These are phyloP conservation scores for Solanum microdontum DNA, from an alignment of 257 asterid species.

Conservation along the genomic window DNA sequence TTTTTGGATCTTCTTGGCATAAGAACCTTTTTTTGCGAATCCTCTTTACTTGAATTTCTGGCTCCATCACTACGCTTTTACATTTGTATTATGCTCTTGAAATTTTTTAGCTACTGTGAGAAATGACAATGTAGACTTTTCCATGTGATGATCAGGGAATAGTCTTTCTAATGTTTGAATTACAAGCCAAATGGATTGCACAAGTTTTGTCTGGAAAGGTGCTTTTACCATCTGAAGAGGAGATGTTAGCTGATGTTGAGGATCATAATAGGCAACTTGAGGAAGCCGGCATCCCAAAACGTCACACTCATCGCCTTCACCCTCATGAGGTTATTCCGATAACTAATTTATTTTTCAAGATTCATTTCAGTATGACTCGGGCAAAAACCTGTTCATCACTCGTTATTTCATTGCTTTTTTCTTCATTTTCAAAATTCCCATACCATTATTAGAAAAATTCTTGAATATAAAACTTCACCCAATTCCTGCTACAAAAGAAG, in stretches of 20 bases:
- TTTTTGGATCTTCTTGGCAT: too few relatives aligned
- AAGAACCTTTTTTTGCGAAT: too few relatives aligned
- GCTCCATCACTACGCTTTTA: neutral
- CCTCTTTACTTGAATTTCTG: neutral
- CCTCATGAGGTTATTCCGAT: neutral
- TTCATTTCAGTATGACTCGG: neutral
- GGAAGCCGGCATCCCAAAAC: slow-evolving; percentile 24
- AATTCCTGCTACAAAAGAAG: neutral
- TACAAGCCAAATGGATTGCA: slow-evolving; percentile 65
- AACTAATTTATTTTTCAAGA: neutral
- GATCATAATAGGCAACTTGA: slow-evolving; percentile 4
- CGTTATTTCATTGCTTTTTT: neutral
- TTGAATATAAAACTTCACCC: neutral
- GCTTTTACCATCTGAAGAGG: slow-evolving; percentile 17
- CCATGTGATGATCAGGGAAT: slow-evolving; percentile 1
- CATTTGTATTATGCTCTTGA: neutral
- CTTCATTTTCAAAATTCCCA: neutral
- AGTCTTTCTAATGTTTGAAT: slow-evolving; percentile 21
- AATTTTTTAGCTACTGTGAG: neutral
- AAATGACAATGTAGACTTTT: neutral
- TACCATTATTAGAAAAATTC: neutral
- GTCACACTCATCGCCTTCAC: slow-evolving; percentile 19
- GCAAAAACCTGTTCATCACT: neutral
- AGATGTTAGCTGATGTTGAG: slow-evolving; percentile 38
- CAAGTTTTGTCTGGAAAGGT: slow-evolving; percentile 32